These are phyloP conservation scores for carrot (Daucus carota) DNA, from an alignment of 129 eudicot species.

Conservation along the genomic window DNA sequence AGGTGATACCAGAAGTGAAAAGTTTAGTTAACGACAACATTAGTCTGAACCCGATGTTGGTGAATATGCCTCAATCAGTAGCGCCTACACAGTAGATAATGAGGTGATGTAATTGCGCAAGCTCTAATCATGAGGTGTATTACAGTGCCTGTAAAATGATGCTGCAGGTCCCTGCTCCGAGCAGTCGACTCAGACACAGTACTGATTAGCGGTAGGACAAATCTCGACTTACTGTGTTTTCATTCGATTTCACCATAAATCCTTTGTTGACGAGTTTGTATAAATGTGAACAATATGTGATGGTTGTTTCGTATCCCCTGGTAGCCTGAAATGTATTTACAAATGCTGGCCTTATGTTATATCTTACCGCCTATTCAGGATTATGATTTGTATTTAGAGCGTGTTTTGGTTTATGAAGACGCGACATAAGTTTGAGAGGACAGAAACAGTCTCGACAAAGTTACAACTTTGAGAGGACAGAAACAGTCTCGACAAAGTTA, in stretches of 20 bases:
- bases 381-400: too few species aligned
- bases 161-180: constrained; percentile 1
- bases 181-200: not conserved
- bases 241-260: not conserved
- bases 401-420: too few species aligned
- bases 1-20: constrained; percentile 36
- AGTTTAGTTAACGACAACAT: constrained; percentile 14
- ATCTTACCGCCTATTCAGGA: too few species aligned
- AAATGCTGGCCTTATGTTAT: too few species aligned
- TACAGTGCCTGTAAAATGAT: constrained; percentile 13
- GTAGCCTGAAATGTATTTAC: too few species aligned
- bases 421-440: too few species aligned
- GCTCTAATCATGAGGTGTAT: not conserved
- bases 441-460: too few species aligned
- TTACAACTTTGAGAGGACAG: too few species aligned
- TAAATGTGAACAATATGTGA: not conserved
- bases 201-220: not conserved
- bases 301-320: too few species aligned
- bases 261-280: not conserved
- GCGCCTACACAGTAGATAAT: not conserved
- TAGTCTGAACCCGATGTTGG: constrained; percentile 11
- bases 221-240: not conserved
- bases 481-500: not conserved
- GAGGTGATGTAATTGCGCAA: not conserved
- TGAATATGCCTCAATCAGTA: not conserved